Percentiles rank a stretch among this genome's conserved stretches.
Conservation (phyloP, 768 basidiomycete species). For the Pleurotus ostreatus region DNA sequence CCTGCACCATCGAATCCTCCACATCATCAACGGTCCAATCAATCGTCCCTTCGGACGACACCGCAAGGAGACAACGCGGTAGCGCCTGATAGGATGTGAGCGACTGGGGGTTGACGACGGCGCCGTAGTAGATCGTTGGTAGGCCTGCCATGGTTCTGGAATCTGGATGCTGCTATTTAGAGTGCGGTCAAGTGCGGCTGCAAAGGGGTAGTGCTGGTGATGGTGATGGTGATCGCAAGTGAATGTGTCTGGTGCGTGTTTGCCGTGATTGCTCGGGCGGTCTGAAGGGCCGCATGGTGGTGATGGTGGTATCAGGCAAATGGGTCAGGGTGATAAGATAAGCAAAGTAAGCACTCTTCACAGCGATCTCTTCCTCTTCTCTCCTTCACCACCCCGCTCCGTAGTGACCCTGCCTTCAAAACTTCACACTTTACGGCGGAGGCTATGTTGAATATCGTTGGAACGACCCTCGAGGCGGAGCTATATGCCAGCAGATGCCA, state of each 20-base stretch:
- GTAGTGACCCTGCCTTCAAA: no score
- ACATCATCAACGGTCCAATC: constrained; percentile 71
- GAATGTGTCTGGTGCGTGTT: neutral
- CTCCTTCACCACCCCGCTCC: no score
- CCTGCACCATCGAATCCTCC: constrained; percentile 37
- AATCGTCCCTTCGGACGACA: constrained; percentile 50
- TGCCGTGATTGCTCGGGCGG: neutral
- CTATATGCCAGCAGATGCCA: no score
- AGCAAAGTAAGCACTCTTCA: neutral
- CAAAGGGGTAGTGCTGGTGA: neutral
- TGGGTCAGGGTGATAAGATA: constrained; percentile 4
- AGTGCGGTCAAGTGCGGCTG: neutral
- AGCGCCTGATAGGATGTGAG: constrained; percentile 33
- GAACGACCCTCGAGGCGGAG: no score
- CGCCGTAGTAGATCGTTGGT: constrained; percentile 43
- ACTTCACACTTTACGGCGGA: no score
- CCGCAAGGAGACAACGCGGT: constrained; percentile 43
- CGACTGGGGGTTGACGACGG: constrained; percentile 42
- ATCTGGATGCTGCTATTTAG: neutral
- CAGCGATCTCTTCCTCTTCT: no score
- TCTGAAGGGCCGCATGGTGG: constrained; percentile 3
- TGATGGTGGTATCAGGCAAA: neutral
- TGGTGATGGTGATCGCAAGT: neutral
- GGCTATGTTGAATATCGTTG: no score
- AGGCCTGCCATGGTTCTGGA: constrained; percentile 17